phyloP scores from a whole-genome alignment of 441 rosid species.

The Brassica balearica region DNA sequence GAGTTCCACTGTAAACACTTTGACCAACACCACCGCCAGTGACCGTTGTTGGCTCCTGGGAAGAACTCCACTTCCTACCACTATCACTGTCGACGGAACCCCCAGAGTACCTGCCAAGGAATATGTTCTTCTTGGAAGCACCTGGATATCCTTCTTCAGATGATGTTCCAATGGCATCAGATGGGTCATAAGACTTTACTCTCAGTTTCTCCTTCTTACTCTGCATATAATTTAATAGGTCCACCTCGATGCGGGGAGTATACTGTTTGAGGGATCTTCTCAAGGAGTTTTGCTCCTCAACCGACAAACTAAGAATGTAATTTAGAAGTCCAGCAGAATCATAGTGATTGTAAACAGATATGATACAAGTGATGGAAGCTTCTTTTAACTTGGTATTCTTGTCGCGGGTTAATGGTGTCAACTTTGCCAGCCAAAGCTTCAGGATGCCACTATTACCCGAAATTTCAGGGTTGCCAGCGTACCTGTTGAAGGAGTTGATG shows the following conservation, averaged over 20 bases:
- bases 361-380: slow-evolving; percentile 90
- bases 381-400: slow-evolving; percentile 96
- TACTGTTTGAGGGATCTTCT: slow-evolving; percentile 93
- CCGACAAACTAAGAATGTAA: slow-evolving; percentile 92
- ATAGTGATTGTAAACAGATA: slow-evolving; percentile 89
- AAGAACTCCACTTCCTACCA: slow-evolving; percentile 87
- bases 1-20: slow-evolving; percentile 65
- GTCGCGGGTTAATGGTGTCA: slow-evolving; percentile 83
- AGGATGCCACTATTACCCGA: slow-evolving; percentile 85
- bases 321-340: slow-evolving; percentile 90
- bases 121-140: slow-evolving; percentile 71
- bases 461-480: slow-evolving; percentile 77
- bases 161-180: slow-evolving; percentile 87
- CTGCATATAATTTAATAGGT: slow-evolving; percentile 92
- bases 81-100: slow-evolving; percentile 85
- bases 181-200: slow-evolving; percentile 79
- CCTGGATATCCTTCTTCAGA: slow-evolving; percentile 89
- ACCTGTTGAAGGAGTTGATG: slow-evolving; percentile 83
- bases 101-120: slow-evolving; percentile 82
- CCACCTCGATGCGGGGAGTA: slow-evolving; percentile 99
- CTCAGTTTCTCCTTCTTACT: slow-evolving; percentile 94
- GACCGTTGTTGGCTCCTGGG: slow-evolving; percentile 66
- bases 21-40: slow-evolving; percentile 58
- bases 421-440: slow-evolving; percentile 93
- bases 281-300: slow-evolving; percentile 96